A percentile compares a stretch with the other conserved stretches of the same genome.
phyloP scores from a whole-genome alignment of 805 yeast species.

The Metschnikowia rubicola region DNA sequence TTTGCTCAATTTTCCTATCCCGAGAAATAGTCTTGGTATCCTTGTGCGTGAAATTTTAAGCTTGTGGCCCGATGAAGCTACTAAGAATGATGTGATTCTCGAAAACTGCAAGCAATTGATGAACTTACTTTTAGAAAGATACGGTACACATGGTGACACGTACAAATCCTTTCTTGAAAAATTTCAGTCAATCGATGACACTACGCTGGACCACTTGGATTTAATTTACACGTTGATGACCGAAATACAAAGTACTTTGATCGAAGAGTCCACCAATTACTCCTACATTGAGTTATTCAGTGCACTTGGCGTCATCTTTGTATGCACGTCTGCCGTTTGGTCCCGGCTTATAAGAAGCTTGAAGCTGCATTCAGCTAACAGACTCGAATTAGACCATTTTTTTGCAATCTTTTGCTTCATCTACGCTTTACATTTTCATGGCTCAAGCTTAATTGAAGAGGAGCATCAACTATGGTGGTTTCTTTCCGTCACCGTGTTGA shows the following conservation, averaged over 20 bases:
- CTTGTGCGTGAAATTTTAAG: conserved; percentile 55
- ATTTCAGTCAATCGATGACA: conserved; percentile 1
- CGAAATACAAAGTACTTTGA: conserved; percentile 47
- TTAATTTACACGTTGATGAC: conserved; percentile 36
- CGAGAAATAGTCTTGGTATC: conserved; percentile 72
- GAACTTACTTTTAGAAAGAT: conserved; percentile 43
- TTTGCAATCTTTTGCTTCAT: conserved; percentile 37
- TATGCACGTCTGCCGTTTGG: conserved; percentile 6
- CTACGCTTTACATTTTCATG: conserved; percentile 74
- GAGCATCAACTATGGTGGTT: conserved; percentile 97
- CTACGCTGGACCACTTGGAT: conserved; percentile 7
- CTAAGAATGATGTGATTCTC: conserved; percentile 34
- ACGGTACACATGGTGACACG: conserved; percentile 18
- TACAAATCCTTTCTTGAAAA: conserved; percentile 15
- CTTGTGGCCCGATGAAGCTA: conserved; percentile 41
- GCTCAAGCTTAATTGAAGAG: conserved; percentile 78
- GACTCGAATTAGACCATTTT: neutral
- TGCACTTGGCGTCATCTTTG: conserved; percentile 17
- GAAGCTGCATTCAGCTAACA: neutral
- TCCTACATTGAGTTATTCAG: conserved; percentile 46
- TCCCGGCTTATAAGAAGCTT: neutral
- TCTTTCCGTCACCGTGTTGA: conserved; percentile 19
- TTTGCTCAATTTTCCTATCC: conserved; percentile 62
- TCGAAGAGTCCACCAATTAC: conserved; percentile 71
- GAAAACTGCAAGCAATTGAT: conserved; percentile 61